A percentile compares a stretch with the other conserved stretches of the same genome.
These are phyloP conservation scores for Fusarium tanahbumbuense DNA, from an alignment of 2,329 filamentous ascomycete species.

Conservation along the genomic window DNA sequence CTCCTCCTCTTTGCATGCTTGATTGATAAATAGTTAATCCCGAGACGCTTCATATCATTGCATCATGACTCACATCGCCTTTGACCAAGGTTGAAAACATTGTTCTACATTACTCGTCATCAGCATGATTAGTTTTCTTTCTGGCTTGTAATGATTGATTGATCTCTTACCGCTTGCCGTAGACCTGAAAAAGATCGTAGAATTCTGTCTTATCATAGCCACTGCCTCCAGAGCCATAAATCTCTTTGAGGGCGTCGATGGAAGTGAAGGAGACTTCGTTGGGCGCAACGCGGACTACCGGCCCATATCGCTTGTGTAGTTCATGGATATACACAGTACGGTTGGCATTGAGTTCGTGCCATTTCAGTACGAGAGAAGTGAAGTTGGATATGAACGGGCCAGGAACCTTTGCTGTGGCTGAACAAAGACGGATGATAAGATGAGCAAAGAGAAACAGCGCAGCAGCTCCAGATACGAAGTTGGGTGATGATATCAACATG, in stretches of 20 bases:
- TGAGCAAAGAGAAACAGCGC: constrained; percentile 44
- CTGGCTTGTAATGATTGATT: constrained; percentile 5
- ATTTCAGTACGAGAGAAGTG: constrained; percentile 64
- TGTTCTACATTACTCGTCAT: constrained; percentile 54
- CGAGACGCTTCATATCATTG: neutral
- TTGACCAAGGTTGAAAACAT: constrained; percentile 71
- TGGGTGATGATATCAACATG: constrained; percentile 49
- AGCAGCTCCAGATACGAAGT: constrained; percentile 39
- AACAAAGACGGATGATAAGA: constrained; percentile 47
- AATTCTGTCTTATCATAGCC: constrained; percentile 75
- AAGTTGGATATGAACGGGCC: constrained; percentile 62
- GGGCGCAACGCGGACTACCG: constrained; percentile 67
- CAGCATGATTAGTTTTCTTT: neutral
- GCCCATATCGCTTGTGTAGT: constrained; percentile 67
- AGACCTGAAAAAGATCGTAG: constrained; percentile 70
- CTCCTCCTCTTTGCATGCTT: constrained; percentile 73
- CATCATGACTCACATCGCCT: constrained; percentile 56
- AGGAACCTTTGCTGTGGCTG: constrained; percentile 57
- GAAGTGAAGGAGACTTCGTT: constrained; percentile 71
- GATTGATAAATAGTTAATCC: constrained; percentile 45
- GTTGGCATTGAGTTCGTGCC: constrained; percentile 65
- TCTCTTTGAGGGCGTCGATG: constrained; percentile 67
- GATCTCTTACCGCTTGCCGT: constrained; percentile 62
- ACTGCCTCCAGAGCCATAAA: constrained; percentile 70
- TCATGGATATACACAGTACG: constrained; percentile 67